Conservation (phyloP, 1,139 yeast genomes). For the Suhomyces ambrosiae region DNA sequence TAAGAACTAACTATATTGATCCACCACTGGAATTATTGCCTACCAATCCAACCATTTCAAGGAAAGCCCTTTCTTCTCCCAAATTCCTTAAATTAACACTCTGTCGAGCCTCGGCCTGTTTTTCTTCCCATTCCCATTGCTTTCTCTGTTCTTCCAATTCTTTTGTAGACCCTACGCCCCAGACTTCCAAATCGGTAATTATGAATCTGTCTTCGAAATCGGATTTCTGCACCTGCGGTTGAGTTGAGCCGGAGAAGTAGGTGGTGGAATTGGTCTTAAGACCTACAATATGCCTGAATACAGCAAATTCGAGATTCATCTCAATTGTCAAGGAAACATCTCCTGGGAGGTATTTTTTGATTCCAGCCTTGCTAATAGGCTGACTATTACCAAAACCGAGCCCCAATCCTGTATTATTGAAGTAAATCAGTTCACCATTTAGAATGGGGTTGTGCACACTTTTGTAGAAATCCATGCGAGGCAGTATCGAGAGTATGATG, state of each 20-base stretch:
- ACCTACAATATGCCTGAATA: conserved; percentile 63
- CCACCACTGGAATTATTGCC: conserved; percentile 75
- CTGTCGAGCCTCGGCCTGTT: conserved; percentile 79
- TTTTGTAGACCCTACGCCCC: conserved; percentile 84
- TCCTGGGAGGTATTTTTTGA: conserved; percentile 52
- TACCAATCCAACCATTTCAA: conserved; percentile 89
- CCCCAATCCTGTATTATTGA: conserved; percentile 73
- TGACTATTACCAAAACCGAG: conserved; percentile 77
- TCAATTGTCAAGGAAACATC: conserved; percentile 81
- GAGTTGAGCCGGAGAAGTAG: conserved; percentile 33
- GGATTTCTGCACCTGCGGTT: conserved; percentile 18
- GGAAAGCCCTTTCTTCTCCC: conserved; percentile 81
- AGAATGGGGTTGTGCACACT: conserved; percentile 35
- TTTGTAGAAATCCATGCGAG: conserved; percentile 60
- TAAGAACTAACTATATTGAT: conserved; percentile 42
- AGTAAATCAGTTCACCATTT: conserved; percentile 51
- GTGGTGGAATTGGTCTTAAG: conserved; percentile 24
- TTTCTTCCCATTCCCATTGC: conserved; percentile 90
- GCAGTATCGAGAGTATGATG: conserved; percentile 62
- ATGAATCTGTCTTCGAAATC: conserved; percentile 73
- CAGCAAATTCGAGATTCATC: conserved; percentile 75
- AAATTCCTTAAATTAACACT: conserved; percentile 63
- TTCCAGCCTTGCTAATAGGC: conserved; percentile 52
- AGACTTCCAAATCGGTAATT: conserved; percentile 79
- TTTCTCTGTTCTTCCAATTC: conserved; percentile 75